Evolutionary conservation across 306 rosid species (phyloP).

Genomic region (cucumber (Cucumis sativus)): DNA sequence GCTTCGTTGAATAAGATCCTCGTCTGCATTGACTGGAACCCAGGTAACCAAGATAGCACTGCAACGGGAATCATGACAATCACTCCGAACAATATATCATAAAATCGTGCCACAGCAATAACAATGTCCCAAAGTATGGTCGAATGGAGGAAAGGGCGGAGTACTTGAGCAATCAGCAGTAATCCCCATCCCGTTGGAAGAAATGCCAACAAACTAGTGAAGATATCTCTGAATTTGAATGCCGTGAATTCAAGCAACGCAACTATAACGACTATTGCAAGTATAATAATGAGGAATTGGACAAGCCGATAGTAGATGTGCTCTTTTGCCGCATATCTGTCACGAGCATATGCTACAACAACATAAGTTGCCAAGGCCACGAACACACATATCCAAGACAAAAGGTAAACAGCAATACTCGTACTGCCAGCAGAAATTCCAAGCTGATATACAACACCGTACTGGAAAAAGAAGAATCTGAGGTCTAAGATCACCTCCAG

Average conservation of each 20-base stretch:
- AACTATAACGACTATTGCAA: constrained; percentile 36
- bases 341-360: constrained; percentile 51
- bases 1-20: constrained; percentile 81
- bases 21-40: constrained; percentile 86
- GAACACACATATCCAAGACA: constrained; percentile 70
- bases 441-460: constrained; percentile 64
- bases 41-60: constrained; percentile 74
- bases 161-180: constrained; percentile 66
- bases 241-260: constrained; percentile 53
- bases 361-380: constrained; percentile 39
- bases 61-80: constrained; percentile 72
- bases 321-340: constrained; percentile 37
- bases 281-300: constrained; percentile 42
- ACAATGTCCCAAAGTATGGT: constrained; percentile 45
- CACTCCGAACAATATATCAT: constrained; percentile 65
- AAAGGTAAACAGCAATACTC: constrained; percentile 53
- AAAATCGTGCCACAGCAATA: constrained; percentile 55
- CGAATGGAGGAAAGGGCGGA: constrained; percentile 39
- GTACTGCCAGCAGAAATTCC: constrained; percentile 53
- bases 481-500: constrained; percentile 66
- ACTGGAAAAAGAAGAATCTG: constrained; percentile 75
- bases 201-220: constrained; percentile 73
- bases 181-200: constrained; percentile 92
- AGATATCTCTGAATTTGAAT: constrained; percentile 42
- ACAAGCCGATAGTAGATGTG: constrained; percentile 77